Evolutionary conservation across 371 early-diverging fungal species (phyloP).

Genomic region (Circinella minor): DNA sequence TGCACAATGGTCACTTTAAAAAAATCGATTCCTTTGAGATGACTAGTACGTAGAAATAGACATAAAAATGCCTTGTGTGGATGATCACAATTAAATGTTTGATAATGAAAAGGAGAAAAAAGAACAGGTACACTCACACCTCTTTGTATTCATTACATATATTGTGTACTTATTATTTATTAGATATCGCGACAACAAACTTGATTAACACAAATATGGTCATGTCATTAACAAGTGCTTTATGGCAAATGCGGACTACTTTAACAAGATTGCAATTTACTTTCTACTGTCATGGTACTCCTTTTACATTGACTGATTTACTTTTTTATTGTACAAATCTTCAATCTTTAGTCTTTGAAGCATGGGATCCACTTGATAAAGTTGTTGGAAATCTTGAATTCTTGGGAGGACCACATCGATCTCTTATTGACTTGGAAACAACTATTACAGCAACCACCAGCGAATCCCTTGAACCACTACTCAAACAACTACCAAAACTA

Average conservation of each 20-base stretch:
- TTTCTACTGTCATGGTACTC: background rate
- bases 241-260: background rate
- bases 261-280: background rate
- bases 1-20: background rate
- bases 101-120: too few species aligned
- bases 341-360: background rate
- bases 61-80: background rate
- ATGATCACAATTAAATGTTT: background rate
- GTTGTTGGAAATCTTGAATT: background rate
- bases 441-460: background rate
- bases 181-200: background rate
- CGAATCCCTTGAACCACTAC: background rate
- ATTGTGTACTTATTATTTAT: background rate
- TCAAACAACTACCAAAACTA: background rate
- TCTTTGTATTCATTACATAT: too few species aligned
- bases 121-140: too few species aligned
- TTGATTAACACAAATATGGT: background rate
- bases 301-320: background rate
- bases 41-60: background rate
- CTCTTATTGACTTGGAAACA: background rate
- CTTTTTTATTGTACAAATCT: background rate
- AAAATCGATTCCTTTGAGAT: background rate
- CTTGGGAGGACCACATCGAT: background rate
- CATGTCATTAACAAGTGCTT: background rate
- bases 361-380: background rate